These are phyloP conservation scores for Carpinus fangiana DNA, from an alignment of 306 rosid species.

Conservation along the genomic window DNA sequence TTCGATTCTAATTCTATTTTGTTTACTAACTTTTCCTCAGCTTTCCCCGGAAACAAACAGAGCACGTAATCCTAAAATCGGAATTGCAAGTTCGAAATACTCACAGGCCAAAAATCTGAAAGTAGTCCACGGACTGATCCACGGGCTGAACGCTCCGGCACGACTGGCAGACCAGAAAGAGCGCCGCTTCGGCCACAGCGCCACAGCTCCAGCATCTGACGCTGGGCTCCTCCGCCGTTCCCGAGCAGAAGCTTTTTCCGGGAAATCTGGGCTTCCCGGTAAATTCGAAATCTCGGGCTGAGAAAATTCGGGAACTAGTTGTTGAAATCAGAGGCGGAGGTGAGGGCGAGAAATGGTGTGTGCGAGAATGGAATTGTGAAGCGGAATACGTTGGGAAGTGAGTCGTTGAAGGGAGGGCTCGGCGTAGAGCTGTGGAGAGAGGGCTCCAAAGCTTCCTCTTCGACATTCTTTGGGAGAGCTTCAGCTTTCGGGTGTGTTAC, in stretches of 20 bases:
- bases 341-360: conserved; percentile 5
- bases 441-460: conserved; percentile 41
- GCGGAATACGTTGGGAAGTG: conserved; percentile 14
- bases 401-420: conserved; percentile 33
- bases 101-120: conserved; percentile 77
- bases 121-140: conserved; percentile 68
- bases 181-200: conserved; percentile 36
- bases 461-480: conserved; percentile 31
- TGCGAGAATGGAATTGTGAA: conserved; percentile 11
- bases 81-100: conserved; percentile 9
- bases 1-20: too few species aligned
- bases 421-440: conserved; percentile 38
- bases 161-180: conserved; percentile 63
- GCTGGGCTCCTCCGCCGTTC: conserved; percentile 31
- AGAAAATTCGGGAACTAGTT: conserved; percentile 12
- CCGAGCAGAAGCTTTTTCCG: conserved; percentile 37
- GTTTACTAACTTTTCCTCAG: neutral
- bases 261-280: conserved; percentile 19
- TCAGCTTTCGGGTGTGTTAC: neutral
- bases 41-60: conserved; percentile 11
- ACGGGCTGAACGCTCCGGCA: conserved; percentile 80
- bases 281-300: conserved; percentile 10
- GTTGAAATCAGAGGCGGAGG: conserved; percentile 10
- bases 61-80: neutral
- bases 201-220: conserved; percentile 75